phyloP scores from a whole-genome alignment of 352 stramenopile species.

The Phytophthora nicotianae region DNA sequence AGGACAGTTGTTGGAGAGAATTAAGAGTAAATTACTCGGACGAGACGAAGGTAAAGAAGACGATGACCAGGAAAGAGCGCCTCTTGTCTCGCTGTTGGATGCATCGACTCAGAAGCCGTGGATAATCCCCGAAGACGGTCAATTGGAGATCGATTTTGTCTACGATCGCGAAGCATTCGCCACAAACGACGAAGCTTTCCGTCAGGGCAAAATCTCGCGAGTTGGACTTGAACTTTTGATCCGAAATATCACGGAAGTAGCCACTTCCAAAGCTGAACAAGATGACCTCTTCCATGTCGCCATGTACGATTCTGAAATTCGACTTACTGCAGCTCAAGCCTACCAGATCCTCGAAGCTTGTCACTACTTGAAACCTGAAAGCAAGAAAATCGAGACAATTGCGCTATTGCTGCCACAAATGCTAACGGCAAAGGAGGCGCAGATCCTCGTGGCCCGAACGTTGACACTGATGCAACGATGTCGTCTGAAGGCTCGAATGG shows the following conservation, averaged over 20 bases:
- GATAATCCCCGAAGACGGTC: constrained; percentile 63
- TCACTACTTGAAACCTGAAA: constrained; percentile 57
- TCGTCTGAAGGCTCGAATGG: constrained; percentile 81
- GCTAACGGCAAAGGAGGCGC: constrained; percentile 79
- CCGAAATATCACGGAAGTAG: constrained; percentile 63
- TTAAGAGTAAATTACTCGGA: constrained; percentile 55
- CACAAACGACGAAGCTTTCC: constrained; percentile 56
- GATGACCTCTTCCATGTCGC: constrained; percentile 82
- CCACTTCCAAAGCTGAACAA: constrained; percentile 63
- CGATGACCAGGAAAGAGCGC: constrained; percentile 7
- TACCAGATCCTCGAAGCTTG: constrained; percentile 85
- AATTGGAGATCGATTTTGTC: constrained; percentile 79
- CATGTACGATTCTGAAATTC: constrained; percentile 78
- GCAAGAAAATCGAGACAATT: constrained; percentile 69
- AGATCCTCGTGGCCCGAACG: constrained; percentile 67
- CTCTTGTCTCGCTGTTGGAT: constrained; percentile 51
- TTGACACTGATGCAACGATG: constrained; percentile 76
- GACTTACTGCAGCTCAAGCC: constrained; percentile 79
- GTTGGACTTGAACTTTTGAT: constrained; percentile 74
- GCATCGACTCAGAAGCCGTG: constrained; percentile 63
- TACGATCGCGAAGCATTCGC: constrained; percentile 77
- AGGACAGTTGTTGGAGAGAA: constrained; percentile 58
- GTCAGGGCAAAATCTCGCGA: constrained; percentile 68
- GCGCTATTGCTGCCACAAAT: constrained; percentile 83
- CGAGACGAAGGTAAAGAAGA: constrained; percentile 12